Percentiles rank a stretch among this genome's conserved stretches.
Evolutionary conservation across 176 grass and related monocot genomes (phyloP).

Genomic region (Urochloa ruziziensis): DNA sequence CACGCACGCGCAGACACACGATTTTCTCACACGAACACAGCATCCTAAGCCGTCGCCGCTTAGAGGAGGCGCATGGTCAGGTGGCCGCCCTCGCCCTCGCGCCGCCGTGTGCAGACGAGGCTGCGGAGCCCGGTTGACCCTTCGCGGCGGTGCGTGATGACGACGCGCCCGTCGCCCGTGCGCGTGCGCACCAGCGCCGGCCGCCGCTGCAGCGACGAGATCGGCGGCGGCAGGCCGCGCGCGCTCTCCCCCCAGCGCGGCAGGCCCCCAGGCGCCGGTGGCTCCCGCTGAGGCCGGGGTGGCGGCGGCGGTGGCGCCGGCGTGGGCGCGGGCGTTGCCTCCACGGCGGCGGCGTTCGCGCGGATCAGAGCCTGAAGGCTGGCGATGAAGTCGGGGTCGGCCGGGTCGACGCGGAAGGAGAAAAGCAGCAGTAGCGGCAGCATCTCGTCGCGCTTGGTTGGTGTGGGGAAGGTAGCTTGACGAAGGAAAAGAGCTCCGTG

Average conservation of each 20-base stretch:
- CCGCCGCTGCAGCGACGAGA: neutral
- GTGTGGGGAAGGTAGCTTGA: neutral
- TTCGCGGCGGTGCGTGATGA: neutral
- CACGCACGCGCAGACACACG: too few relatives aligned
- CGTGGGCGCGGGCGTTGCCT: neutral
- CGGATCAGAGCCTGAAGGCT: neutral
- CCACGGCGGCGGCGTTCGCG: neutral
- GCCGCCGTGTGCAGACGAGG: neutral
- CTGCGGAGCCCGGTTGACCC: neutral
- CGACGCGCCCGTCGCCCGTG: neutral
- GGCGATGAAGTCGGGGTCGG: neutral
- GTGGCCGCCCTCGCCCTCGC: neutral
- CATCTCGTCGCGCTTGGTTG: neutral
- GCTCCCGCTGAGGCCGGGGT: neutral
- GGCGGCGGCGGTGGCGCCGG: neutral
- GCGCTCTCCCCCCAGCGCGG: neutral
- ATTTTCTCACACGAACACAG: too few relatives aligned
- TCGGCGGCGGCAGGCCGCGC: neutral
- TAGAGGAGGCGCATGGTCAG: neutral
- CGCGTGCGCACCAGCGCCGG: neutral
- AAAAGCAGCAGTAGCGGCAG: neutral
- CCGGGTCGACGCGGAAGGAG: neutral
- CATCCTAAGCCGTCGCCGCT: neutral
- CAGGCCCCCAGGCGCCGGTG: neutral
- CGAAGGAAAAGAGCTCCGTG: neutral